phyloP scores from a whole-genome alignment of 495 filamentous ascomycete genomes.

The Hypomontagnella submonticulosa region DNA sequence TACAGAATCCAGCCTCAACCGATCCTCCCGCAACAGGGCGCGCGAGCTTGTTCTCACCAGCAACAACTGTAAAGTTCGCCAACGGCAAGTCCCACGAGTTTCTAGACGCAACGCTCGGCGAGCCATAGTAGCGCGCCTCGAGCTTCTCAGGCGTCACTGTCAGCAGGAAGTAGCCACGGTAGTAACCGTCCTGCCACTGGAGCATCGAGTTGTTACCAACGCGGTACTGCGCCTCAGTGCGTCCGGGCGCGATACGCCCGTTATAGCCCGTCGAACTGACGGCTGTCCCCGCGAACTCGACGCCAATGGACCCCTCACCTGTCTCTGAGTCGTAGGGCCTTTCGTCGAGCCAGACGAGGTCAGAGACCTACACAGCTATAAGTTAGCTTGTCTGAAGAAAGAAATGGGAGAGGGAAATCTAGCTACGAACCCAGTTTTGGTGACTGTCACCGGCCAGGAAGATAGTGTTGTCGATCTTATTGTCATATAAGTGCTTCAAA shows the following conservation, averaged over 20 bases:
- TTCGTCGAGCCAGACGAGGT: slow-evolving; percentile 71
- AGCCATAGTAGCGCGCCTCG: slow-evolving; percentile 52
- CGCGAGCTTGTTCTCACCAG: slow-evolving; percentile 63
- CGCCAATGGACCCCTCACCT: slow-evolving; percentile 68
- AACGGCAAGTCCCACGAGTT: slow-evolving; percentile 66
- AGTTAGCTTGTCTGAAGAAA: not conserved
- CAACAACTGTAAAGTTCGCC: slow-evolving; percentile 70
- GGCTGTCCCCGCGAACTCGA: slow-evolving; percentile 73
- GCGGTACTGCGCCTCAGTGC: slow-evolving; percentile 53
- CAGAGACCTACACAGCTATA: slow-evolving; percentile 52
- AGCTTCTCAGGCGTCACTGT: slow-evolving; percentile 36
- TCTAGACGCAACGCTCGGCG: slow-evolving; percentile 56
- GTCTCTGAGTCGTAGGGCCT: slow-evolving; percentile 65
- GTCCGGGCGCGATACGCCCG: slow-evolving; percentile 55
- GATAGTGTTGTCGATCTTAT: slow-evolving; percentile 73
- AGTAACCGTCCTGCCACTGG: slow-evolving; percentile 76
- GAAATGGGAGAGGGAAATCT: not conserved
- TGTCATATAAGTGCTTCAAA: slow-evolving; percentile 65
- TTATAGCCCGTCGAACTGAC: slow-evolving; percentile 66
- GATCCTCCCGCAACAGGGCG: slow-evolving; percentile 62
- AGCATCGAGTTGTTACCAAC: slow-evolving; percentile 66
- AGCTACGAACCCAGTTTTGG: slow-evolving; percentile 64
- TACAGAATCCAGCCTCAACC: slow-evolving; percentile 56
- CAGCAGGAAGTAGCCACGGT: slow-evolving; percentile 68
- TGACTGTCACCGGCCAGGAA: slow-evolving; percentile 74